These are phyloP conservation scores for Leersia perrieri DNA, from an alignment of 176 grass and related monocot genomes.

Conservation along the genomic window DNA sequence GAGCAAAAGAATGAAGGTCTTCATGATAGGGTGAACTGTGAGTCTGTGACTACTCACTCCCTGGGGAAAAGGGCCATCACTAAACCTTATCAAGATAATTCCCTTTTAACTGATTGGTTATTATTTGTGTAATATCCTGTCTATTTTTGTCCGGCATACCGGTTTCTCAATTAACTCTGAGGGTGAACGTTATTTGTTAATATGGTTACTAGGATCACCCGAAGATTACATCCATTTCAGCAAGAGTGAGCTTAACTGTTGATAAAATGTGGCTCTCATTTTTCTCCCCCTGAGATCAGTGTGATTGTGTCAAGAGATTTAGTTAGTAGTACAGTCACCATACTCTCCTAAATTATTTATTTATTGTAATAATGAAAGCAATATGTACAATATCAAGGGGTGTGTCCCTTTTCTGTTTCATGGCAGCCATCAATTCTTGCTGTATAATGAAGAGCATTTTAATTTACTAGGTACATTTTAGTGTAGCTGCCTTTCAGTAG, in stretches of 20 bases:
- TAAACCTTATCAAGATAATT: conserved; percentile 24
- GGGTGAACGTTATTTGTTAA: conserved; percentile 40
- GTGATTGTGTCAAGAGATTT: conserved; percentile 11
- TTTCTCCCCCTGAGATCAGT: not conserved
- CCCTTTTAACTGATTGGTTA: conserved; percentile 23
- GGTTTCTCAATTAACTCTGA: conserved; percentile 17
- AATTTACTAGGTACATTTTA: not conserved
- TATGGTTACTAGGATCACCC: conserved; percentile 43
- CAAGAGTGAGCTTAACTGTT: conserved; percentile 30
- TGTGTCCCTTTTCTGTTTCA: not conserved
- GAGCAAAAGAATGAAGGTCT: not conserved
- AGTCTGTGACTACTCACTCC: not conserved
- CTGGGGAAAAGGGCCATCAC: conserved; percentile 9
- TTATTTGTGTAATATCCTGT: conserved; percentile 24
- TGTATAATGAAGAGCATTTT: not conserved
- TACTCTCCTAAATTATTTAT: conserved; percentile 17
- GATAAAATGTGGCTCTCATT: conserved; percentile 38
- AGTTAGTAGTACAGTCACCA: conserved; percentile 20
- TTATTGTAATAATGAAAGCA: conserved; percentile 19
- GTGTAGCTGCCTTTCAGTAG: not conserved
- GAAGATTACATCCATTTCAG: not conserved
- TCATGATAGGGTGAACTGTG: conserved; percentile 15
- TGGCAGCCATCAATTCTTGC: not conserved
- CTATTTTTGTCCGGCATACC: conserved; percentile 20
- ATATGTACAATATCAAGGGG: conserved; percentile 18